phyloP scores from a whole-genome alignment of 2,329 filamentous ascomycete species.

The Geosmithia flava region DNA sequence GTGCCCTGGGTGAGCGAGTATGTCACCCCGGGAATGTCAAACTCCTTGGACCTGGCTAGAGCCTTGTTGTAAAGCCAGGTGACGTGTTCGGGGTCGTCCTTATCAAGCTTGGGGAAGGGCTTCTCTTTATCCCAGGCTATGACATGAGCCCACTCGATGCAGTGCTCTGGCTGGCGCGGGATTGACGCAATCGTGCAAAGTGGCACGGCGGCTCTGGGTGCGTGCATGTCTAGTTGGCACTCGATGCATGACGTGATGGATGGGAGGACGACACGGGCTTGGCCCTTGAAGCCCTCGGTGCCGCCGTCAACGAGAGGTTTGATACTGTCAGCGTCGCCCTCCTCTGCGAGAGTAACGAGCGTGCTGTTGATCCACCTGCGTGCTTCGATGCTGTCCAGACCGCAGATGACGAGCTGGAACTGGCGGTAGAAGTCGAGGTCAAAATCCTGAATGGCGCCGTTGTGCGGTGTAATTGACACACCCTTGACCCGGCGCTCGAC shows the following conservation, averaged over 20 bases:
- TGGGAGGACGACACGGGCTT: conserved; percentile 83
- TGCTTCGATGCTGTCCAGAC: conserved; percentile 92
- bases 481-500: conserved; percentile 83
- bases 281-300: conserved; percentile 97
- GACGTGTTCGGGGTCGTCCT: conserved; percentile 92
- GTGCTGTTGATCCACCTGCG: conserved; percentile 98
- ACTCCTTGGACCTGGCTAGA: conserved; percentile 68
- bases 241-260: conserved; percentile 94
- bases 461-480: conserved; percentile 87
- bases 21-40: conserved; percentile 83
- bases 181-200: conserved; percentile 95
- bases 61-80: conserved; percentile 92
- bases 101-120: conserved; percentile 77
- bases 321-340: conserved; percentile 61
- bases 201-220: conserved; percentile 90
- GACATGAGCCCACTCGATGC: conserved; percentile 96
- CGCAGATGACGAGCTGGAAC: conserved; percentile 87
- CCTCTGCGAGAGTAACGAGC: conserved; percentile 80
- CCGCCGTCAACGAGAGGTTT: conserved; percentile 95
- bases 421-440: conserved; percentile 95
- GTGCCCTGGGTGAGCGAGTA: conserved; percentile 95
- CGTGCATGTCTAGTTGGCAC: conserved; percentile 97
- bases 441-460: conserved; percentile 92
- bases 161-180: conserved; percentile 92
- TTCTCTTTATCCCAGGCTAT: conserved; percentile 90